These are phyloP conservation scores for Linanthus parryae DNA, from an alignment of 148 eudicot genomes.

Conservation along the genomic window DNA sequence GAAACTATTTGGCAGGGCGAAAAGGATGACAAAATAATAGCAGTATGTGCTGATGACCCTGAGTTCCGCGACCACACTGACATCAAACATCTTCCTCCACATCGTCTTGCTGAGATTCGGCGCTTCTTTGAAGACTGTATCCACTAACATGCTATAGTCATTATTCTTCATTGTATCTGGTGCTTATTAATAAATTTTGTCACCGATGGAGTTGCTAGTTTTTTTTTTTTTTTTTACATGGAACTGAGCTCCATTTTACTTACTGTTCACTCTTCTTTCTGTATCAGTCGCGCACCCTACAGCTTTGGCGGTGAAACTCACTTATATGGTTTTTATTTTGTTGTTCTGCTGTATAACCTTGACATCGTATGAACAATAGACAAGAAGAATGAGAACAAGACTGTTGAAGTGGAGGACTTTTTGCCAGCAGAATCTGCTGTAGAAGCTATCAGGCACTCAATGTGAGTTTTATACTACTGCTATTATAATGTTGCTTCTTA, in stretches of 20 bases:
- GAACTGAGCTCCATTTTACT: no score
- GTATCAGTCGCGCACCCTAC: no score
- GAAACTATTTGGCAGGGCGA: slow-evolving; percentile 50
- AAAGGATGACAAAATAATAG: slow-evolving; percentile 91
- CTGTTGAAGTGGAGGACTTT: slow-evolving; percentile 75
- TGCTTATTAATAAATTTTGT: no score
- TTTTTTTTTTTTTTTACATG: no score
- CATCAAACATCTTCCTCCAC: slow-evolving; percentile 79
- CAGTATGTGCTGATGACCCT: slow-evolving; percentile 95
- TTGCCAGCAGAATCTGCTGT: slow-evolving; percentile 80
- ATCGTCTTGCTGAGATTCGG: slow-evolving; percentile 89
- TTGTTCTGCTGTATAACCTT: no score
- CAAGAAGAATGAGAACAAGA: slow-evolving; percentile 95
- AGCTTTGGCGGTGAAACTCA: no score
- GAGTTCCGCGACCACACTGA: slow-evolving; percentile 72
- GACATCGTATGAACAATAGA: slow-evolving; percentile 32
- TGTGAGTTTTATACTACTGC: slow-evolving; percentile 37
- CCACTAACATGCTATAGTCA: neutral
- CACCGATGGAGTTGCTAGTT: no score
- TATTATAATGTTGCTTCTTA: neutral
- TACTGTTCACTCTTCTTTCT: no score
- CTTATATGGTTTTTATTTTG: no score
- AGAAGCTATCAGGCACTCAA: slow-evolving; percentile 72
- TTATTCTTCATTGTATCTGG: no score
- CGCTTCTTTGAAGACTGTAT: slow-evolving; percentile 94